These are phyloP conservation scores for Aaosphaeria pasadenensis DNA, from an alignment of 2,329 filamentous ascomycete genomes.

Conservation along the genomic window DNA sequence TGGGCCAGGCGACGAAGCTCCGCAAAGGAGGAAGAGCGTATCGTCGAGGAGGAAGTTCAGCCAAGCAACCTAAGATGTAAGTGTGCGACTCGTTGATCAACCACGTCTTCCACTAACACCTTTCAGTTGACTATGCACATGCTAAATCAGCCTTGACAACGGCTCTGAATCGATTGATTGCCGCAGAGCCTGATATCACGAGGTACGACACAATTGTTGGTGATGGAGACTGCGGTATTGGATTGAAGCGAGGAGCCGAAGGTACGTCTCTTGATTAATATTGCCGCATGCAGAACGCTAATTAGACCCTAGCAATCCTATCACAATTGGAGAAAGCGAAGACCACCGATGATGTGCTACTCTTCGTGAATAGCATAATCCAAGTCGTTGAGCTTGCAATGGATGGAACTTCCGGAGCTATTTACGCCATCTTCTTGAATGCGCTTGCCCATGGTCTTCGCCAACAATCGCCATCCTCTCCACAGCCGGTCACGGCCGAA, in stretches of 20 bases:
- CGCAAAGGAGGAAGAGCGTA: conserved; percentile 40
- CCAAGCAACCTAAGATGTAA: conserved; percentile 54
- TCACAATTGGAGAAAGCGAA: conserved; percentile 40
- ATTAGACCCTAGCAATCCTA: conserved; percentile 37
- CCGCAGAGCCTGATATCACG: conserved; percentile 64
- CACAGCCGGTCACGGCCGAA: conserved; percentile 45
- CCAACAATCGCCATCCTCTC: conserved; percentile 48
- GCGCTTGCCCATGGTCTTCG: conserved; percentile 69
- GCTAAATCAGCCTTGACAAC: conserved; percentile 53
- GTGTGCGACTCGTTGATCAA: conserved; percentile 13
- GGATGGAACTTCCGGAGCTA: conserved; percentile 73
- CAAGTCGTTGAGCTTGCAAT: conserved; percentile 65
- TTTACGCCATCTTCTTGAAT: conserved; percentile 88
- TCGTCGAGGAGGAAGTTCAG: conserved; percentile 43
- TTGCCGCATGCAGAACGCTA: conserved; percentile 12
- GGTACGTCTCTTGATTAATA: conserved; percentile 26
- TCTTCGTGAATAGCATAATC: conserved; percentile 60
- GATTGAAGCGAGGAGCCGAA: conserved; percentile 83
- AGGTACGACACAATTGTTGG: conserved; percentile 77
- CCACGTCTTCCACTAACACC: conserved; percentile 7
- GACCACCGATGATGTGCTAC: conserved; percentile 56
- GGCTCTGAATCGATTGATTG: conserved; percentile 61
- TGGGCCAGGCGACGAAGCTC: conserved; percentile 53
- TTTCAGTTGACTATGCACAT: conserved; percentile 49
- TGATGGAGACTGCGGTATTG: conserved; percentile 86